Base-by-base conservation (phyloP, 495 filamentous ascomycete species). In the Glutinoglossum americanum region DNA sequence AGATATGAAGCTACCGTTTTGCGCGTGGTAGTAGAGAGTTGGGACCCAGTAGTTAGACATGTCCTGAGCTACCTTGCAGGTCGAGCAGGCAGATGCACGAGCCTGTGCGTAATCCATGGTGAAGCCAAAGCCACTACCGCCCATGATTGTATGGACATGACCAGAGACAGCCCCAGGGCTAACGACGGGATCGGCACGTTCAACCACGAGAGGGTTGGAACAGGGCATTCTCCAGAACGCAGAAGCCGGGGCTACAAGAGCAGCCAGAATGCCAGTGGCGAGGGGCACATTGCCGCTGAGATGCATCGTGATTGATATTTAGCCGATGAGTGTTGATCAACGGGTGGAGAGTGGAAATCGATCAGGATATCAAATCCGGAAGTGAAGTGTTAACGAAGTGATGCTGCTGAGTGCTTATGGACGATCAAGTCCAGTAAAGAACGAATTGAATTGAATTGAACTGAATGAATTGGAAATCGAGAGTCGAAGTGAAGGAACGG, bases 11-110 rank as follows among this genome's bases (percentile, higher is more conserved):
- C 71, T 73, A 9, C 79, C 79, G 58, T 83, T 83, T 60, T 74
- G 68, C 30, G 75, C 74, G 32, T 77, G 72, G 67, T 78, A 87
- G 69, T 79, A 87, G 19, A 89, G 72, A 39, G 68, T 67, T 1
- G 86, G 82, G 51, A 80, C 75, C 87, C 86, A 90, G 71, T 92
- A 90, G 68, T 80, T 82, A 62, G 79, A 84, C 61, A 80, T 71
- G 67, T 92, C 86, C 58, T 74, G 72, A 57, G 74, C 78, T 60
- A 82, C 72, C 10, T 70, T 72, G 60, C 83, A 80, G 10, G 81
- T 80, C 54, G 80, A 82, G 69, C 87, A 92, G 0, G 68, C 68
- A 0, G 85, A 83, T 55, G 69, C 60, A 51, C 75, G 69, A 11
- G 84, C 73, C 28, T 71, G 64, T 51, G 76, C 68, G 57, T 79